These are phyloP conservation scores for Ciborinia camelliae DNA, from an alignment of 2,329 filamentous ascomycete species.

Conservation along the genomic window DNA sequence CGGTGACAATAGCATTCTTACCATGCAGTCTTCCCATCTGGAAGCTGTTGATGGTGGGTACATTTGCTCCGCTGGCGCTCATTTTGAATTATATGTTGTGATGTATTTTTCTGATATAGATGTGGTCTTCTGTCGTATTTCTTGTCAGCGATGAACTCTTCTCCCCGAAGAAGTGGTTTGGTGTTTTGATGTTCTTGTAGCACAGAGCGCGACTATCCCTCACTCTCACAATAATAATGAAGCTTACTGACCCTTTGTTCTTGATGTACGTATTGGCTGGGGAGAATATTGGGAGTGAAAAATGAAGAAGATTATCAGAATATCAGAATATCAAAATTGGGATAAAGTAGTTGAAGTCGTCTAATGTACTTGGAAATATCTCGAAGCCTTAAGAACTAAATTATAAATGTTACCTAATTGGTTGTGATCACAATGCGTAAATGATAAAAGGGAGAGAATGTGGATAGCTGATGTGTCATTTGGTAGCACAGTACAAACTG, in stretches of 20 bases:
- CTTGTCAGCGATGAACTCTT: not conserved
- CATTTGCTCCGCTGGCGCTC: conserved; percentile 17
- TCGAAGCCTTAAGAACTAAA: not conserved
- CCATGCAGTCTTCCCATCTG: conserved; percentile 38
- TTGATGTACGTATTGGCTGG: not conserved
- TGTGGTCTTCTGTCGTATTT: not conserved
- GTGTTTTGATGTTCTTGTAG: not conserved
- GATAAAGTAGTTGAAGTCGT: not conserved
- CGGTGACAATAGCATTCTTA: conserved; percentile 56
- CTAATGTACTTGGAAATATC: not conserved
- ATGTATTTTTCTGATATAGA: not conserved
- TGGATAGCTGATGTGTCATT: conserved; percentile 14
- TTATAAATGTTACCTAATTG: no score
- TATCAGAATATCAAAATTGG: not conserved
- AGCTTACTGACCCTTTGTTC: conserved; percentile 16
- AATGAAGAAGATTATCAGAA: not conserved
- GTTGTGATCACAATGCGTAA: no score
- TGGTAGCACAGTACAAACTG: not conserved
- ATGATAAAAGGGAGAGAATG: not conserved
- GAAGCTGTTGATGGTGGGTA: conserved; percentile 38
- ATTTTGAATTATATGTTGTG: conserved; percentile 20
- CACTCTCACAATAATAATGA: not conserved
- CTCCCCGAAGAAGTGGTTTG: not conserved
- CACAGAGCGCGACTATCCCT: not conserved
- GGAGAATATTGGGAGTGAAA: not conserved